Conservation (phyloP, 164 flowering plant species). For the Macadamia integrifolia region DNA sequence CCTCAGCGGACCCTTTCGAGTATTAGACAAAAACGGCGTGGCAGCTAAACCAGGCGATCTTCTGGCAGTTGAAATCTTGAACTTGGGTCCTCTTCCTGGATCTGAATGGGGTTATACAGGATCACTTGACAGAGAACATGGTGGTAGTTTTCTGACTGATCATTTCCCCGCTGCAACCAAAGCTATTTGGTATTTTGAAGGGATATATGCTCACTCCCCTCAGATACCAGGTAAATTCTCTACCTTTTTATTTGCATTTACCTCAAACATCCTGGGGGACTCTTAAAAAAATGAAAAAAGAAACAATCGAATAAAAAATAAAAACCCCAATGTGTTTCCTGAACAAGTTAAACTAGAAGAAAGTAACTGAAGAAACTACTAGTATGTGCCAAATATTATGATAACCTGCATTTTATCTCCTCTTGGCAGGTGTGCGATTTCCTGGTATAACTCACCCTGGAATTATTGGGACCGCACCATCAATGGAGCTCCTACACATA, state of each 20-base stretch:
- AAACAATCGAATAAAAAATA: too few relatives aligned
- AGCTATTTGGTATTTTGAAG: constrained; percentile 98
- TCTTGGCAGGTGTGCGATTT: constrained; percentile 68
- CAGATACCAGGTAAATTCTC: constrained; percentile 71
- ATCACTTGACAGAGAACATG: constrained; percentile 90
- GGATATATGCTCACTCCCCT: constrained; percentile 91
- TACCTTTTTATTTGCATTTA: background rate
- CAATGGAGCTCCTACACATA: constrained; percentile 73
- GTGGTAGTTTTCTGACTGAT: constrained; percentile 91
- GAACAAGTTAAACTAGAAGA: too few relatives aligned
- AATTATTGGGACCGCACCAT: constrained; percentile 90
- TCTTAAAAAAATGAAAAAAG: too few relatives aligned
- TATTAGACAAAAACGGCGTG: constrained; percentile 56
- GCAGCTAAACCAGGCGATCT: constrained; percentile 92
- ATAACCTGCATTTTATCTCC: background rate
- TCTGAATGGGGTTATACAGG: constrained; percentile 97
- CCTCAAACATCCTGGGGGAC: too few relatives aligned
- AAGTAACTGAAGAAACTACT: background rate
- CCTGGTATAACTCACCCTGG: constrained; percentile 97
- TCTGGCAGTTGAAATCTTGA: constrained; percentile 87
- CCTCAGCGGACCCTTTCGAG: constrained; percentile 83
- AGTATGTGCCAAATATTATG: background rate
- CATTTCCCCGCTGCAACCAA: constrained; percentile 94
- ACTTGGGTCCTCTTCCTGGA: constrained; percentile 90
- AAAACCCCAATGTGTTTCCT: too few relatives aligned